Percentiles rank a stretch among this genome's conserved stretches.
These are phyloP conservation scores for Yamadazyma pseudoaaseri DNA, from an alignment of 1,139 yeast genomes.

Conservation along the genomic window DNA sequence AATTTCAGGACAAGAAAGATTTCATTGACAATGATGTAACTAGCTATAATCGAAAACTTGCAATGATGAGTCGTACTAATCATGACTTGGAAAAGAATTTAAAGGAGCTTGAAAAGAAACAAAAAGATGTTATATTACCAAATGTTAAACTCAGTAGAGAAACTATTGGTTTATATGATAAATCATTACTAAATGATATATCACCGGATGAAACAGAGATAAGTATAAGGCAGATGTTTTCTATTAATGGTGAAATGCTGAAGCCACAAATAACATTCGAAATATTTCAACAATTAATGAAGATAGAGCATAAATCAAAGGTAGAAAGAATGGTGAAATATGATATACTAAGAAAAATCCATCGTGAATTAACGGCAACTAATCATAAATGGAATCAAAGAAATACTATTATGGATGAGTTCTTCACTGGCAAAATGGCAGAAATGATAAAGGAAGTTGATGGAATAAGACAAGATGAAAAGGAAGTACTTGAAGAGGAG, in stretches of 20 bases:
- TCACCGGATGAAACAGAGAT: slow-evolving; percentile 17
- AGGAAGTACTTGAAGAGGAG: slow-evolving; percentile 16
- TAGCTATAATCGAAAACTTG: slow-evolving; percentile 31
- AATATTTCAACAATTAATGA: slow-evolving; percentile 29
- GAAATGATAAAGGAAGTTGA: slow-evolving; percentile 19
- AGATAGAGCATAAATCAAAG: slow-evolving; percentile 35
- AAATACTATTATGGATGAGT: slow-evolving; percentile 37
- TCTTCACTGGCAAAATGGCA: slow-evolving; percentile 31
- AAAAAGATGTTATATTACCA: slow-evolving; percentile 28
- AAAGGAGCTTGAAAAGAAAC: slow-evolving; percentile 24
- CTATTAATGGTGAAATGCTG: slow-evolving; percentile 25
- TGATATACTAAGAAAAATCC: slow-evolving; percentile 34
- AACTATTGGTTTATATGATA: slow-evolving; percentile 27
- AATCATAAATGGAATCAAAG: slow-evolving; percentile 43
- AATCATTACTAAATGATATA: slow-evolving; percentile 17
- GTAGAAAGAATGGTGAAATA: slow-evolving; percentile 33
- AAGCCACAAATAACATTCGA: slow-evolving; percentile 29
- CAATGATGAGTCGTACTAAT: slow-evolving; percentile 30
- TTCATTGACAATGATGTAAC: slow-evolving; percentile 26
- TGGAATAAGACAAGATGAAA: slow-evolving; percentile 16
- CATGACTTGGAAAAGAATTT: slow-evolving; percentile 22
- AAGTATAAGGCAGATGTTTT: slow-evolving; percentile 17
- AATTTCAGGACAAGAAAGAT: slow-evolving; percentile 16
- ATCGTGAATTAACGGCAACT: slow-evolving; percentile 28
- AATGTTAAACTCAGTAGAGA: slow-evolving; percentile 27